A percentile compares a stretch with the other conserved stretches of the same genome.
These are phyloP conservation scores for Mucor piriformis DNA, from an alignment of 371 early-diverging fungal species.

Conservation along the genomic window DNA sequence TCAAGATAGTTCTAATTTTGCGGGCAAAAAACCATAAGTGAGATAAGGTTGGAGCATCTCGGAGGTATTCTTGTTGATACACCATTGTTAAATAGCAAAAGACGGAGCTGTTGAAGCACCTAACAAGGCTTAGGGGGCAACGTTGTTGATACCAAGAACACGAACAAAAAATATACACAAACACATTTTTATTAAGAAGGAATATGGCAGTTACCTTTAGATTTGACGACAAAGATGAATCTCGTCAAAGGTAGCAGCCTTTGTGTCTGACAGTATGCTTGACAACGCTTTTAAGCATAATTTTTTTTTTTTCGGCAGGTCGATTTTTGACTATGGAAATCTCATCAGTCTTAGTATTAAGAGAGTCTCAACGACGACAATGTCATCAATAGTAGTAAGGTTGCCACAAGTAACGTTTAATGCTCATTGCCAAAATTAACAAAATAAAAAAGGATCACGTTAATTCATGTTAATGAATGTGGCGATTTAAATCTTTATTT, in stretches of 20 bases:
- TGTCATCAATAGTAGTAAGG: constrained; percentile 65
- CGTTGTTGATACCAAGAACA: constrained; percentile 97
- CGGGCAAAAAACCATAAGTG: constrained; percentile 90
- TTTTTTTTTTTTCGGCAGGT: neutral
- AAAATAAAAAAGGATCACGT: too few relatives aligned
- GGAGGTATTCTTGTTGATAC: neutral
- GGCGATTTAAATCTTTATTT: neutral
- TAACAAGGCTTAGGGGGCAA: constrained; percentile 99
- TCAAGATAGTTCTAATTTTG: constrained; percentile 97
- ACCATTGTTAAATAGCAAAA: constrained; percentile 96
- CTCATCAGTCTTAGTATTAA: constrained; percentile 77
- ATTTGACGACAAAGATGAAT: constrained; percentile 92
- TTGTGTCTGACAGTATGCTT: constrained; percentile 96
- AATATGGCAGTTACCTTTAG: constrained; percentile 94
- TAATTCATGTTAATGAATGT: too few relatives aligned
- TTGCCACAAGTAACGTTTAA: constrained; percentile 32
- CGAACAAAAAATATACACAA: constrained; percentile 98
- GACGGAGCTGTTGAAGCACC: constrained; percentile 98
- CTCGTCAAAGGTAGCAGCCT: constrained; percentile 82
- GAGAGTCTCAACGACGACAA: constrained; percentile 92
- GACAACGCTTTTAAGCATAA: constrained; percentile 62
- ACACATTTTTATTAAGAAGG: constrained; percentile 95
- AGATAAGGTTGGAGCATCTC: constrained; percentile 98
- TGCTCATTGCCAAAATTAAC: neutral
- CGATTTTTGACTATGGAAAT: constrained; percentile 62